Conservation (phyloP, 1,139 yeast species). For the Hemisphaericaspora xylofermentans region DNA sequence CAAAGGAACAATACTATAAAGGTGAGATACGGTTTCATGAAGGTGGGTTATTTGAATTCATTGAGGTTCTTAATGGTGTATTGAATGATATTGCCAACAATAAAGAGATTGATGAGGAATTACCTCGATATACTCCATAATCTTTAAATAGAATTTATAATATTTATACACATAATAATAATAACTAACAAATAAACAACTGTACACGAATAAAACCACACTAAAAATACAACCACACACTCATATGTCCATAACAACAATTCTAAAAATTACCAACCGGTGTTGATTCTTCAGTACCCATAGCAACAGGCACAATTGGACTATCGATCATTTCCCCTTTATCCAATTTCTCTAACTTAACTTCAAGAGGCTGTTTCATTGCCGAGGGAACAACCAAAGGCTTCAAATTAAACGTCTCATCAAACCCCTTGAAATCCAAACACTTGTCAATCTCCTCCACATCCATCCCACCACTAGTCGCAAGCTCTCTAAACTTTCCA, state of each 20-base stretch:
- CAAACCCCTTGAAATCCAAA: slow-evolving; percentile 52
- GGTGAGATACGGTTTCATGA: slow-evolving; percentile 43
- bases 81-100: slow-evolving; percentile 36
- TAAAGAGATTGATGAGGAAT: slow-evolving; percentile 42
- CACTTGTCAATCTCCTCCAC: slow-evolving; percentile 30
- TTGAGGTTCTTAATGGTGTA: slow-evolving; percentile 25
- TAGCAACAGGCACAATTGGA: slow-evolving; percentile 18
- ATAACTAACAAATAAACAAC: slow-evolving; percentile 2
- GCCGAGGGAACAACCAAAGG: slow-evolving; percentile 32
- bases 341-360: slow-evolving; percentile 21
- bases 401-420: slow-evolving; percentile 43
- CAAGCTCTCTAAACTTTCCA: slow-evolving; percentile 31
- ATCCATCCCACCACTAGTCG: slow-evolving; percentile 13
- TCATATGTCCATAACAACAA: background rate
- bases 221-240: slow-evolving; percentile 2
- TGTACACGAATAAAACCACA: slow-evolving; percentile 3
- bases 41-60: slow-evolving; percentile 48
- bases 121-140: slow-evolving; percentile 39
- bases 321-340: slow-evolving; percentile 24
- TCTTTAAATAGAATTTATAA: background rate
- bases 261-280: slow-evolving; percentile 14
- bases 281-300: slow-evolving; percentile 19
- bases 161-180: background rate
- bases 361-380: slow-evolving; percentile 26
- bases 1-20: slow-evolving; percentile 37